Evolutionary conservation across 768 basidiomycete species (phyloP), one percentile per base, ranked within the genome.

Genomic region (Pleurotus salmoneostramineus): DNA sequence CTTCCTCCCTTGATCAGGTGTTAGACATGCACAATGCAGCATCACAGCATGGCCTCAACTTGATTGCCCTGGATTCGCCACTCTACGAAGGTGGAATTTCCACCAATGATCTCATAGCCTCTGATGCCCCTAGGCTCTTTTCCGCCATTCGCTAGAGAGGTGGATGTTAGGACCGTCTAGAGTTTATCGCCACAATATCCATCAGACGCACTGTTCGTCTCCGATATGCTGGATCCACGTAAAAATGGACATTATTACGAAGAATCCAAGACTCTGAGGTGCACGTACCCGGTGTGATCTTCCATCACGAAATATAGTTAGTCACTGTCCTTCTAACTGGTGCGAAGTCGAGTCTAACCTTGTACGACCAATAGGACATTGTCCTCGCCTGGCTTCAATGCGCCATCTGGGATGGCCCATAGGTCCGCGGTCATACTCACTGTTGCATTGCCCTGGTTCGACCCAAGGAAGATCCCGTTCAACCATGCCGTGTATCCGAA

Each of bases 401-500:
- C 67, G 15, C 66, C 67, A 14, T 62, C 63, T 0, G 76, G 74
- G 33, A 82, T 70, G 3, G 58, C 63, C 79, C 79, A 82, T 11
- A 68, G 69, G 63, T 79, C 67, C 0, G 74, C 72, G 1, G 76
- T 75, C 49, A 75, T 45, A 60, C 80, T 80, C 43, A 78, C 65
- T 2, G 77, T 73, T 2, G 75, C 57, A 56, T 57, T 74, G 34
- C 78, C 80, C 66, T 76, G 75, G 59, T 71, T 76, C 5, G 79
- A 81, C 7, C 80, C 81, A 36, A 81, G 65, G 68, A 81, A 81
- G 4, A 73, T 63, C 3, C 78, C 76, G 56, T 81, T 81, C 27
- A 81, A 61, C 76, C 71, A 83, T 17, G 76, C 74, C 31, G 79
- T 78, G 66, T 82, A 83, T 12, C 79, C 81, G 12, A 81, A 81